A percentile compares a stretch with the other conserved stretches of the same genome.
These are phyloP conservation scores for Rhodotorula graminis DNA, from an alignment of 768 basidiomycete genomes.

Conservation along the genomic window DNA sequence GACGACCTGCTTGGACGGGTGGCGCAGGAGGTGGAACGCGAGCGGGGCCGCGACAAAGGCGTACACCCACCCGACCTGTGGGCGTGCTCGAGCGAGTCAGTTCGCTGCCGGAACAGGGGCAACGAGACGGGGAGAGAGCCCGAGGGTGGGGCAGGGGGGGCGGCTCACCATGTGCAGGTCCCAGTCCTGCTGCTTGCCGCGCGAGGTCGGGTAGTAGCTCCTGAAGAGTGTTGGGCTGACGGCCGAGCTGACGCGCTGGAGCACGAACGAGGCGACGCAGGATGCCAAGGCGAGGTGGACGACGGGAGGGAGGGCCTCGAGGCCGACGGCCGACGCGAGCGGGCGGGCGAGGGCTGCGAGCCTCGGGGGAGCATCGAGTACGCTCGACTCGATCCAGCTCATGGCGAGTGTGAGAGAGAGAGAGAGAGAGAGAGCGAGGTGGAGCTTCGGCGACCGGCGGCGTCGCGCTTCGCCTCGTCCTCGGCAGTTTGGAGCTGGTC, in stretches of 20 bases:
- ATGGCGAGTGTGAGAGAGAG: not conserved
- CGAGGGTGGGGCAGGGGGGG: not conserved
- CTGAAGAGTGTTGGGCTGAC: slow-evolving; percentile 13
- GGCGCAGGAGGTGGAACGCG: slow-evolving; percentile 15
- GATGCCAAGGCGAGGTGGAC: slow-evolving; percentile 25
- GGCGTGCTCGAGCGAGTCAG: not conserved
- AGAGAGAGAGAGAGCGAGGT: not conserved
- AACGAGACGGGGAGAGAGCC: too few species aligned
- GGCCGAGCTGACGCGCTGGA: slow-evolving; percentile 14
- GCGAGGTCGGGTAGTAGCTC: slow-evolving; percentile 21
- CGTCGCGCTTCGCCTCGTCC: too few species aligned
- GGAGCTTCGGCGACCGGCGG: not conserved
- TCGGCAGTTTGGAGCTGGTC: too few species aligned
- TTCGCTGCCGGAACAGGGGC: not conserved
- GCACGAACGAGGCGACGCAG: slow-evolving; percentile 24
- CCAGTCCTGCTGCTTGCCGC: slow-evolving; percentile 34
- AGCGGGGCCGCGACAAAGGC: slow-evolving; percentile 32
- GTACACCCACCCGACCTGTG: slow-evolving; percentile 38
- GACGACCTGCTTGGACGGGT: slow-evolving; percentile 16
- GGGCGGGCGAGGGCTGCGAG: slow-evolving; percentile 2
- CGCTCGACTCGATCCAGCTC: slow-evolving; percentile 16
- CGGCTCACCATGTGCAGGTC: slow-evolving; percentile 33
- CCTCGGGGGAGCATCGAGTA: not conserved
- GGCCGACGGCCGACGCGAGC: slow-evolving; percentile 3
- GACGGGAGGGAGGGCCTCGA: slow-evolving; percentile 13